These are phyloP conservation scores for Zygnema circumcarinatum DNA, from an alignment of 139 green algal species.

Conservation along the genomic window DNA sequence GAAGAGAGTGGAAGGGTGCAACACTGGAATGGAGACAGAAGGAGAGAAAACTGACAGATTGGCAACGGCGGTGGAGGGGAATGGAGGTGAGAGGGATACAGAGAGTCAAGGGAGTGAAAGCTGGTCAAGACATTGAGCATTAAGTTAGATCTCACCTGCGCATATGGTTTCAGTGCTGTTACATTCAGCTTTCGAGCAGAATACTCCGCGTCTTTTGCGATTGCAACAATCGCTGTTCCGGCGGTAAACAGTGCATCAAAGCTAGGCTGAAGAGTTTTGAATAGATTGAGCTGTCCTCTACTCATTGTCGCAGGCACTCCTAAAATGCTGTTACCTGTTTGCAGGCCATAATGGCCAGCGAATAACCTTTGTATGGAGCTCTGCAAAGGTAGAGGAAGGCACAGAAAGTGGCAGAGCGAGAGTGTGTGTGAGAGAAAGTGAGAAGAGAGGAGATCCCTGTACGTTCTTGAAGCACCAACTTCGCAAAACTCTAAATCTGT, in stretches of 20 bases:
- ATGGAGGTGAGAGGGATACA: too few species aligned
- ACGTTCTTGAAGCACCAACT: too few species aligned
- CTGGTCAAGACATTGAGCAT: too few species aligned
- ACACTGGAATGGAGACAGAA: too few species aligned
- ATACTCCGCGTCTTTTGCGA: background rate
- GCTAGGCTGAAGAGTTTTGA: background rate
- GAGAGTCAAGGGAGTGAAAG: too few species aligned
- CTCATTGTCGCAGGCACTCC: background rate
- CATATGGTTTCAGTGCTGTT: background rate
- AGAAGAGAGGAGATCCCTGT: background rate
- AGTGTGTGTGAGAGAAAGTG: background rate
- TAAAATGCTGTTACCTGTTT: background rate
- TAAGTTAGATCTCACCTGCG: too few species aligned
- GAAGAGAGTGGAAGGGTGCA: too few species aligned
- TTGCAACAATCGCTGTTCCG: background rate
- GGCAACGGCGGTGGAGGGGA: too few species aligned
- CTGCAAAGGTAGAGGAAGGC: background rate
- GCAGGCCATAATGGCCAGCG: constrained; percentile 4
- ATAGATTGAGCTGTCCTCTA: background rate
- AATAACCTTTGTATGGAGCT: background rate
- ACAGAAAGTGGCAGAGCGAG: background rate
- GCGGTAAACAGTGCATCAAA: constrained; percentile 7
- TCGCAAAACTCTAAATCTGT: too few species aligned
- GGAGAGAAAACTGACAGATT: too few species aligned
- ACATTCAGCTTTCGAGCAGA: background rate